phyloP scores from a whole-genome alignment of 1,284 basidiomycete genomes.

The Paramarasmius palmivorus region DNA sequence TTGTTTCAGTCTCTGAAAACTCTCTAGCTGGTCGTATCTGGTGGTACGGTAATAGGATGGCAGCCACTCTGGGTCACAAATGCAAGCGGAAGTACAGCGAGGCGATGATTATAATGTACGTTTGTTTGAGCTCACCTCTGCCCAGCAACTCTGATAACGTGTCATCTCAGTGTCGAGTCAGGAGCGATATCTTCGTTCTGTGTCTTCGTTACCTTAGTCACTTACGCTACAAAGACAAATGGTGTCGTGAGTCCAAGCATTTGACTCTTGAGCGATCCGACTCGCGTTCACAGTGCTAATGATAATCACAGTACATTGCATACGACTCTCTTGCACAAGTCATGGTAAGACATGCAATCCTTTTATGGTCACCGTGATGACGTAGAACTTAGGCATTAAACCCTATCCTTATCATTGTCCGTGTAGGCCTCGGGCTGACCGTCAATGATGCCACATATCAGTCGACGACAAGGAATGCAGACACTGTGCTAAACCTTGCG shows the following conservation, averaged over 20 bases:
- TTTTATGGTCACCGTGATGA: background rate
- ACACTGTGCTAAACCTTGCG: too few species aligned
- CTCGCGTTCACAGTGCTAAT: too few species aligned
- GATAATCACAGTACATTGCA: background rate
- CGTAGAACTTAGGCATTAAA: background rate
- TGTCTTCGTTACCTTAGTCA: background rate
- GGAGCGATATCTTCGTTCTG: background rate
- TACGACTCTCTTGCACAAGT: background rate
- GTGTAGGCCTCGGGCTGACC: background rate
- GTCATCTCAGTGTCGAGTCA: background rate
- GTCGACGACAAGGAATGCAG: too few species aligned
- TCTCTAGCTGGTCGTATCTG: background rate
- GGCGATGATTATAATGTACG: background rate
- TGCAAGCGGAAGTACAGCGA: background rate
- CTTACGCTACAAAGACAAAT: background rate
- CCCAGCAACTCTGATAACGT: background rate
- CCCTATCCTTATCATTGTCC: slow-evolving; percentile 2
- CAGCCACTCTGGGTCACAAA: background rate
- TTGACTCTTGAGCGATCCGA: background rate
- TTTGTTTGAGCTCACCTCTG: background rate
- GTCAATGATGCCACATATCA: too few species aligned
- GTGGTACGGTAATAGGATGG: background rate
- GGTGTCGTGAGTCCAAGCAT: background rate
- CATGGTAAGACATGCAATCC: background rate
- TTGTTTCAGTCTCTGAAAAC: background rate